Evolutionary conservation across 257 asterid genomes (phyloP), one percentile per base, ranked within the genome.

Genomic region (Paulownia fortunei): DNA sequence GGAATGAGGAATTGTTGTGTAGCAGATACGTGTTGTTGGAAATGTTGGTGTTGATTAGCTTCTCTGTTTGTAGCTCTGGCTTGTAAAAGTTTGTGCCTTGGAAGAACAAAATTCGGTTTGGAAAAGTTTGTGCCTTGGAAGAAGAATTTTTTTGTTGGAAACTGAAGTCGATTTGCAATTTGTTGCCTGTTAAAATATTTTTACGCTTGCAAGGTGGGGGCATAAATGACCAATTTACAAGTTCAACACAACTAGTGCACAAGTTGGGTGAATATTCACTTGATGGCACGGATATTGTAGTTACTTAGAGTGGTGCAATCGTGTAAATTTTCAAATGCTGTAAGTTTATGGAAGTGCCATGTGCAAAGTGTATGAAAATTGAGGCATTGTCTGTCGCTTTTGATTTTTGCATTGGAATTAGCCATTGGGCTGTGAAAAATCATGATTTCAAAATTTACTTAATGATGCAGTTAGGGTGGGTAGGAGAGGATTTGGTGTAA

Each of bases 1-100:
- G 44, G 39, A 30, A 49, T 67, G 41, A 59, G 47, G 74, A 49
- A 69, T 41, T 72, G 4, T 42, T 72, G 58, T 62, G 62, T 30
- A 54, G 66, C 37, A 67, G 11, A 54, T 62, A 18, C 30, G 61
- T 44, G 76, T 41, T 47, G 37, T 34, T 73, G 49, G 74, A 74
- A 34, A 74, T 44, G 46, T 67, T 13, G 62, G 77, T 59, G 51
- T 58, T 23, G 72, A 41, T 81, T 73, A 42, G 65, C 47, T 18
- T 70, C 73, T 47, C 15, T 16, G 13, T 46, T 70, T 79, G 59
- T 72, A 44, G 70, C 79, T 72, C 67, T 51, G 52, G 42, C 30
- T 51, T 63, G 66, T 72, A 54, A 8, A 19, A 37, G 9, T 39
- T 55, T 71, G 51, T 21, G 63, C 30, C 3, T 41, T 80, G 42